Percentiles rank a stretch among this genome's conserved stretches.
phyloP scores from a whole-genome alignment of 305 asterid genomes.

The Fraxinus xanthoxyloides region DNA sequence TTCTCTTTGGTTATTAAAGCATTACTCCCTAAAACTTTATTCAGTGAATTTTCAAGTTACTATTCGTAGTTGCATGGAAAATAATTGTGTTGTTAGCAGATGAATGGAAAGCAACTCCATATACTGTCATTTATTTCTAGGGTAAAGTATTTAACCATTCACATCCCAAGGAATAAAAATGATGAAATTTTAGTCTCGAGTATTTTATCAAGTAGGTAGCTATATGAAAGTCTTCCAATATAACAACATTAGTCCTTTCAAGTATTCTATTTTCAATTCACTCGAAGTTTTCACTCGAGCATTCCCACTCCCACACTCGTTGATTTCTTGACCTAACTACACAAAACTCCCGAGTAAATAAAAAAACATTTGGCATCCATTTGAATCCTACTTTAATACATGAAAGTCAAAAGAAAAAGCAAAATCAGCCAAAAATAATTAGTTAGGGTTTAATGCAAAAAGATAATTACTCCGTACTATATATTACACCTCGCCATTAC shows the following conservation, averaged over 20 bases:
- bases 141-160: background rate
- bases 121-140: background rate
- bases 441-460: constrained; percentile 13
- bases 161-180: background rate
- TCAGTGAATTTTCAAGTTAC: background rate
- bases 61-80: background rate
- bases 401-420: background rate
- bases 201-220: background rate
- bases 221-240: background rate
- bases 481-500: background rate
- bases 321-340: background rate
- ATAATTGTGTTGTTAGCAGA: background rate
- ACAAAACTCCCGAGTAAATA: background rate
- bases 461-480: background rate
- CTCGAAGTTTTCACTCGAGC: background rate
- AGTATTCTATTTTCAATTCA: background rate
- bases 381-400: background rate
- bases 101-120: background rate
- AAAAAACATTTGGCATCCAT: background rate
- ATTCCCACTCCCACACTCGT: background rate
- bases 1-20: background rate
- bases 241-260: background rate
- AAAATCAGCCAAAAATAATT: background rate
- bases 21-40: background rate
- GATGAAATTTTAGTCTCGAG: background rate